Base-by-base conservation (phyloP, 805 yeast genomes). In the Sugiyamaella mastotermitis region DNA sequence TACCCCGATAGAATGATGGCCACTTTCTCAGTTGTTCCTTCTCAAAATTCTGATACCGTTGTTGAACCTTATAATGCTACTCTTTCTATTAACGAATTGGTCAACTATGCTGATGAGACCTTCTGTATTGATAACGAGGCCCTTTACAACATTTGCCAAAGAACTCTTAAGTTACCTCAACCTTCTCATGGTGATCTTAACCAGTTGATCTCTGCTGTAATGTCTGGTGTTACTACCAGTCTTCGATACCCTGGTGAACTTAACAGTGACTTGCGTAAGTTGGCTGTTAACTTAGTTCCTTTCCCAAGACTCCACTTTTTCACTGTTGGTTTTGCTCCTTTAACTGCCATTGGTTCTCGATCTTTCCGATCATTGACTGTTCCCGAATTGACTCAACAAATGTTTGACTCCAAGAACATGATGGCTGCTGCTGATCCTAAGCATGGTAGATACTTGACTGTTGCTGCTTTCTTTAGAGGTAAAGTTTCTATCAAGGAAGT, bases 61-160 rank as follows among this genome's bases (percentile, higher is more conserved):
- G 90, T 85, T 45, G 96, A 87, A 69, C 96, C 96, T 38, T 87
- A 87, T 69, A 87, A 87, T 56, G 94, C 96, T 17, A 83, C 94
- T 18, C 71, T 87, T 52, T 85, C 96, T 13, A 76, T 86, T 49
- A 94, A 87, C 60, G 95, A 87, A 66, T 75, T 87, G 61, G 85
- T 87, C 42, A 96, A 87, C 65, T 78, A 78, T 61, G 75, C 95
- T 9, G 92, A 86, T 62, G 96, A 85, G 65, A 86, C 95, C 32
- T 87, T 86, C 76, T 87, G 95, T 72, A 79, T 87, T 55, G 96
- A 87, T 64, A 87, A 87, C 63, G 95, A 87, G 65, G 96, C 96
- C 21, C 71, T 87, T 54, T 85, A 85, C 68, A 81, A 83, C 60
- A 87, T 87, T 54, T 85, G 94, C 64, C 87, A 80, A 64, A 78